Conservation (phyloP, 2,329 filamentous ascomycete species). For the Teratosphaeria gauchensis region DNA sequence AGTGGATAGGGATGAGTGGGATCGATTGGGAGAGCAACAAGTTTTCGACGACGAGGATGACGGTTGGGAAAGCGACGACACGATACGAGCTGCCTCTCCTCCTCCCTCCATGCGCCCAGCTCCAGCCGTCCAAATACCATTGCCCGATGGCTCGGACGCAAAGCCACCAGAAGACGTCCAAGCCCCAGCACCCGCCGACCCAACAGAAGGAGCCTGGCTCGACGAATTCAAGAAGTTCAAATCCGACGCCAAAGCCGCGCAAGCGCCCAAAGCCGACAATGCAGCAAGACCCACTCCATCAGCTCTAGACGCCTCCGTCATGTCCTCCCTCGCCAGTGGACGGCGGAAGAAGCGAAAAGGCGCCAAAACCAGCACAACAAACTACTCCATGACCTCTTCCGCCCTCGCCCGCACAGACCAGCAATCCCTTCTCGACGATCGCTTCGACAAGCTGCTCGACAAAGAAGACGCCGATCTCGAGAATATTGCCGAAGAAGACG, state of each 20-base stretch:
- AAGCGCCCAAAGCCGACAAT: conserved; percentile 26
- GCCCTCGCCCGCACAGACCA: conserved; percentile 81
- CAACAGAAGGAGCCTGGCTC: conserved; percentile 68
- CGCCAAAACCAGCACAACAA: conserved; percentile 75
- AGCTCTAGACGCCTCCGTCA: conserved; percentile 59
- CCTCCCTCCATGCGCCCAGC: conserved; percentile 13
- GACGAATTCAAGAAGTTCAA: conserved; percentile 93
- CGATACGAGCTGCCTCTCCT: conserved; percentile 53
- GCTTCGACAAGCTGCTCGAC: conserved; percentile 67
- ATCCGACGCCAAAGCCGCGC: conserved; percentile 36
- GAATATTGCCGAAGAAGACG: conserved; percentile 8
- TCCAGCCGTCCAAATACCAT: conserved; percentile 28
- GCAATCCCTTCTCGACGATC: conserved; percentile 70
- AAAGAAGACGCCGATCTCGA: conserved; percentile 17
- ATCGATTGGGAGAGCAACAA: conserved; percentile 36
- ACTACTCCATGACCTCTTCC: conserved; percentile 86
- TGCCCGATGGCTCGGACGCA: conserved; percentile 38
- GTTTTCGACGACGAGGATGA: conserved; percentile 50
- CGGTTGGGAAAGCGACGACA: conserved; percentile 92
- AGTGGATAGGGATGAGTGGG: conserved; percentile 70
- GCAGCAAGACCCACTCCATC: conserved; percentile 39
- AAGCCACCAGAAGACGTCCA: conserved; percentile 24
- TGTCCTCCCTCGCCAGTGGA: conserved; percentile 64
- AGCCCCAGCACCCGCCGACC: conserved; percentile 26
- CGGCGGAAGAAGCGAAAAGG: conserved; percentile 91